A percentile compares a stretch with the other conserved stretches of the same genome.
These are phyloP conservation scores for Zygotorulaspora sp. DNA, from an alignment of 805 yeast genomes.

Conservation along the genomic window DNA sequence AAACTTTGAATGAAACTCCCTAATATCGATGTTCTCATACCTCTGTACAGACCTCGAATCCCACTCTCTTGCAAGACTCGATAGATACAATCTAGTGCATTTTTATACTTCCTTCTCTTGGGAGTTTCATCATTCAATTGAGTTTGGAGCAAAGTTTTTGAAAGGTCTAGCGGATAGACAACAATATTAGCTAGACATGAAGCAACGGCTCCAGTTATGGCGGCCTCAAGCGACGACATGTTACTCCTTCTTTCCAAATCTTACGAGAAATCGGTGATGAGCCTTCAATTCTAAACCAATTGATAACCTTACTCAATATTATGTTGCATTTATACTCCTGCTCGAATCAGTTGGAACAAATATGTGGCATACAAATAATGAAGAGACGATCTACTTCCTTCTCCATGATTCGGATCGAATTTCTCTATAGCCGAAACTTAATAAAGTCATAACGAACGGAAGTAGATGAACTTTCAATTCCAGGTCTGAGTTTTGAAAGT, in stretches of 20 bases:
- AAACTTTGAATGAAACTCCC: conserved; percentile 77
- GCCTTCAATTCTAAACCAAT: too few species aligned
- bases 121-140: conserved; percentile 37
- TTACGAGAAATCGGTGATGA: too few species aligned
- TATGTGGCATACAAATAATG: too few species aligned
- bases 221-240: conserved; percentile 63
- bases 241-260: too few species aligned
- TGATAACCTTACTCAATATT: too few species aligned
- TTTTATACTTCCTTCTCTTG: conserved; percentile 42
- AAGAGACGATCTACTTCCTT: too few species aligned
- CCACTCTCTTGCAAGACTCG: conserved; percentile 59
- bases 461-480: too few species aligned
- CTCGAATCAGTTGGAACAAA: too few species aligned
- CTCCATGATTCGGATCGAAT: background rate
- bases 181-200: conserved; percentile 73
- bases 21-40: conserved; percentile 58
- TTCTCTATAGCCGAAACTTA: conserved; percentile 1
- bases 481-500: too few species aligned
- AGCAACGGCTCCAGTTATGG: conserved; percentile 78
- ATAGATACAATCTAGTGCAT: conserved; percentile 57
- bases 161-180: conserved; percentile 76
- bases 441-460: background rate
- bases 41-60: conserved; percentile 64
- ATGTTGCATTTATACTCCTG: too few species aligned
- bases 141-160: conserved; percentile 73